phyloP scores from a whole-genome alignment of 768 basidiomycete species.

The Tricholoma terreum region DNA sequence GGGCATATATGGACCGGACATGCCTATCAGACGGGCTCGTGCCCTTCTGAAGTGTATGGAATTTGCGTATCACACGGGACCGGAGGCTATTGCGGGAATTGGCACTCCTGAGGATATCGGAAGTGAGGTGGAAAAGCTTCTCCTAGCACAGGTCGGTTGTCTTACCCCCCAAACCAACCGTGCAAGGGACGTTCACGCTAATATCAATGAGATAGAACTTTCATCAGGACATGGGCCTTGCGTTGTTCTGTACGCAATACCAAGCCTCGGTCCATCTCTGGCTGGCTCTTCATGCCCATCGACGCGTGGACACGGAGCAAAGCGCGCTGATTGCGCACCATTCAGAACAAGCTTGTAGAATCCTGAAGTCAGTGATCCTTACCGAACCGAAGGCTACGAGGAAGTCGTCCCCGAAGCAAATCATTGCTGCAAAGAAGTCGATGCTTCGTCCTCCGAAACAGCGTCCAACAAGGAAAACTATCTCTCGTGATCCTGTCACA shows the following conservation, averaged over 20 bases:
- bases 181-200: not conserved
- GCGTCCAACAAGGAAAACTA: slow-evolving; percentile 13
- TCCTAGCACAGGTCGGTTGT: slow-evolving; percentile 39
- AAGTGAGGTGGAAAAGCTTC: slow-evolving; percentile 39
- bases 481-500: slow-evolving; percentile 37
- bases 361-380: slow-evolving; percentile 41
- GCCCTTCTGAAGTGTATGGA: slow-evolving; percentile 55
- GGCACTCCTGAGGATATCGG: slow-evolving; percentile 35
- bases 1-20: slow-evolving; percentile 44
- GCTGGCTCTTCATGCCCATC: slow-evolving; percentile 70
- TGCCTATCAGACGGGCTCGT: slow-evolving; percentile 60
- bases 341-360: slow-evolving; percentile 48
- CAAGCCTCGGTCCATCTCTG: slow-evolving; percentile 58
- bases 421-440: slow-evolving; percentile 17
- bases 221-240: slow-evolving; percentile 32
- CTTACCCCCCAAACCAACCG: not conserved
- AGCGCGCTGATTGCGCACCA: slow-evolving; percentile 46
- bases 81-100: slow-evolving; percentile 21
- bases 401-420: slow-evolving; percentile 25
- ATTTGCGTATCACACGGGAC: slow-evolving; percentile 39
- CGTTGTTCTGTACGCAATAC: slow-evolving; percentile 43
- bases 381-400: slow-evolving; percentile 15
- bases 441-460: slow-evolving; percentile 6
- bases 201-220: slow-evolving; percentile 23
- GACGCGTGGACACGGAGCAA: slow-evolving; percentile 42